Evolutionary conservation across 306 rosid species (phyloP).

Genomic region (Psophocarpus tetragonolobus): DNA sequence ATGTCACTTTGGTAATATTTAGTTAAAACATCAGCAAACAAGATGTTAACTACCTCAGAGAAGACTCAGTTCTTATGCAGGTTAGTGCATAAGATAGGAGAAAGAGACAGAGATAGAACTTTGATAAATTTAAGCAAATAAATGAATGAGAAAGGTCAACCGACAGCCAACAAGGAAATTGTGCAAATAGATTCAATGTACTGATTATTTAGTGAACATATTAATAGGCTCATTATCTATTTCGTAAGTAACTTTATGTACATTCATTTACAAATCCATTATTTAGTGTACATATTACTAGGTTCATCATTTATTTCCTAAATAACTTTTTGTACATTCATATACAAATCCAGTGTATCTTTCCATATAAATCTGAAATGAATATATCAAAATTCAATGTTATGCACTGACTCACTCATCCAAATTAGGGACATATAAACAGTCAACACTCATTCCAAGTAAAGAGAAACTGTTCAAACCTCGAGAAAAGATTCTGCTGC

Average conservation of each 20-base stretch:
- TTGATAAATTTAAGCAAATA: neutral
- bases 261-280: neutral
- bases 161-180: slow-evolving; percentile 13
- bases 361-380: neutral
- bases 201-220: neutral
- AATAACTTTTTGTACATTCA: neutral
- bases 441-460: slow-evolving; percentile 17
- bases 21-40: slow-evolving; percentile 7
- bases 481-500: slow-evolving; percentile 69
- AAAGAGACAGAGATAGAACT: slow-evolving; percentile 20
- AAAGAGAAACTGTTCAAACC: slow-evolving; percentile 47
- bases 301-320: neutral
- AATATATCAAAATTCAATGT: neutral
- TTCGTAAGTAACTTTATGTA: neutral
- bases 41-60: neutral
- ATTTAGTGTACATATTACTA: neutral
- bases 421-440: neutral
- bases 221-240: neutral
- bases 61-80: neutral
- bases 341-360: neutral
- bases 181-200: neutral
- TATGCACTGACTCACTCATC: neutral
- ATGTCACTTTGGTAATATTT: neutral
- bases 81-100: neutral
- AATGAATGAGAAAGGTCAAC: slow-evolving; percentile 7